Conservation (phyloP, 345 rosid genomes). For the Isatis tinctoria region DNA sequence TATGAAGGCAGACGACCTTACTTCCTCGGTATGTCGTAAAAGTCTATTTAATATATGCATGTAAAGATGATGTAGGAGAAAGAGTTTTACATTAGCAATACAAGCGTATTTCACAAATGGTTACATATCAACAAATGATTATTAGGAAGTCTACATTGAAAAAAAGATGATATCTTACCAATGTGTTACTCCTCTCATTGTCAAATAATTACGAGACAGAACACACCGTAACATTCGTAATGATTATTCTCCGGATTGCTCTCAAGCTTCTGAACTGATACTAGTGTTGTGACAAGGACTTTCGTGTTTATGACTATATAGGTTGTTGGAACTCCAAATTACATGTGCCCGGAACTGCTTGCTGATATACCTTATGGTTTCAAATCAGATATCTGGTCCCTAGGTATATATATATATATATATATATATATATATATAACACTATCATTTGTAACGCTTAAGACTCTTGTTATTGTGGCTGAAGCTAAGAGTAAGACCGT, state of each 20-base stretch:
- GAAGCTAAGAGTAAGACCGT: conserved; percentile 34
- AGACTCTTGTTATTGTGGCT: not conserved
- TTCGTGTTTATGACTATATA: conserved; percentile 32
- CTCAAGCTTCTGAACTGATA: not conserved
- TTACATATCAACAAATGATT: not conserved
- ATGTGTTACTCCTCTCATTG: not conserved
- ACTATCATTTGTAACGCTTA: not conserved
- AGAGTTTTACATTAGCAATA: not conserved
- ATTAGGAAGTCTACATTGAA: not conserved
- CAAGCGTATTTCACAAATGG: not conserved
- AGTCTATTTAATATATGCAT: not conserved
- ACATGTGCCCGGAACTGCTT: conserved; percentile 98
- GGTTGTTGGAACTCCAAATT: conserved; percentile 99
- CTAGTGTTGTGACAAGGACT: conserved; percentile 8
- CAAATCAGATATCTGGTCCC: conserved; percentile 98
- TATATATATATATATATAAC: no score
- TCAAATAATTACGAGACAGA: not conserved
- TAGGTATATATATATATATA: conserved; percentile 83
- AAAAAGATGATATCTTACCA: not conserved
- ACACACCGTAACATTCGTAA: not conserved
- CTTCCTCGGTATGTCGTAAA: conserved; percentile 74
- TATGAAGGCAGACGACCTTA: conserved; percentile 88
- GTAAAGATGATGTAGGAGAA: not conserved
- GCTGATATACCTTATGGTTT: conserved; percentile 98
- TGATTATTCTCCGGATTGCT: not conserved